Base-by-base conservation (phyloP, 108 stramenopile genomes). In the Nitzschia palea region DNA sequence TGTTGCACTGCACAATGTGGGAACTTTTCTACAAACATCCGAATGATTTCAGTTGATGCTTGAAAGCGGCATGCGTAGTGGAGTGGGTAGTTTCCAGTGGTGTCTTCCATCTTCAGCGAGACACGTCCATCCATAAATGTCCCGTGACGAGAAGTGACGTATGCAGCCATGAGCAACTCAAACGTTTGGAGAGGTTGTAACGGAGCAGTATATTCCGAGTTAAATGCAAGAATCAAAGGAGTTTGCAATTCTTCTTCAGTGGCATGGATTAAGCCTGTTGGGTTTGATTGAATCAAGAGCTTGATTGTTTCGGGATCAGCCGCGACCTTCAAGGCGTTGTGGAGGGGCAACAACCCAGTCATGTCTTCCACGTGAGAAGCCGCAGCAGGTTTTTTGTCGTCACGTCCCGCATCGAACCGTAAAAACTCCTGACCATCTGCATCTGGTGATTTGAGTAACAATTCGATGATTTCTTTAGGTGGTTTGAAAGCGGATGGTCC, bases 51-150 rank as follows among this genome's bases (percentile, higher is more conserved):
- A 29, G 72, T 31, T 1, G 62, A 68, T 23, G 86, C 85, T n/a
- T 77, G 64, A 56, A 84, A 80, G 33, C 77, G 80, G 52, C 84
- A 81, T 6, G 91, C 91, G 60, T 84, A 86, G 60, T 91, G 87
- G 17, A 91, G 50, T 3, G 90, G 90, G 31, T 85, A 82, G 69
- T 67, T 76, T 5, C 86, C 86, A 58, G 50, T 76, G 2, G 82
- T 54, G 67, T 91, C 89, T 56, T 83, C 82, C 78, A 83, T 83
- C 63, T 83, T 83, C 15, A 83, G 27, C 1, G 74, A 73, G 42
- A 83, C 25, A 30, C 71, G 68, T 4, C 82, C 82, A 62, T 83
- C 78, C 20, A 83, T 68, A 27, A 68, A 67, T 28, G 78, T 75
- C 50, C 78, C 77, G 52, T 75, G 78, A 4, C 68, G 51, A 1